phyloP scores from a whole-genome alignment of 2,329 filamentous ascomycete species.

The Corynespora cassiicola region DNA sequence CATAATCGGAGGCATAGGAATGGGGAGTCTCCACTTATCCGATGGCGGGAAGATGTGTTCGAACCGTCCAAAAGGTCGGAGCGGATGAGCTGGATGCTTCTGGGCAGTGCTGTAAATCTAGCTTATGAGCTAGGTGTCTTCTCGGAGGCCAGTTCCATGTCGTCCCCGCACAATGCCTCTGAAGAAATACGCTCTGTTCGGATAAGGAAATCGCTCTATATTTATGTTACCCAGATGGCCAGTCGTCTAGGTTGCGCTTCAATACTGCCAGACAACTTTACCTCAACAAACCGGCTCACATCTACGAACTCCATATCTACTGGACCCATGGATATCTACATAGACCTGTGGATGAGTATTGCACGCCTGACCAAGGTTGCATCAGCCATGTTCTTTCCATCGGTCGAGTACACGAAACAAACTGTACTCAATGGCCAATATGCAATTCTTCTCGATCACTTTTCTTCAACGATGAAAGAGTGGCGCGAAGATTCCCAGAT shows the following conservation, averaged over 20 bases:
- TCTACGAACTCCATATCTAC: no score
- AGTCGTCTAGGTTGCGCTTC: constrained; percentile 52
- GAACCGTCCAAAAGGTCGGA: constrained; percentile 55
- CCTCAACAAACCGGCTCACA: constrained; percentile 20
- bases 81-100: constrained; percentile 61
- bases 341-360: constrained; percentile 31
- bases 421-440: constrained; percentile 49
- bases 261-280: constrained; percentile 47
- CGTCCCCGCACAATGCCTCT: no score
- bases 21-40: constrained; percentile 1
- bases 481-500: constrained; percentile 28
- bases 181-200: background rate
- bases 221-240: constrained; percentile 53
- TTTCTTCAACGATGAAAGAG: constrained; percentile 28
- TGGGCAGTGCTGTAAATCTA: constrained; percentile 55
- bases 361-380: constrained; percentile 29
- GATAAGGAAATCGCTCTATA: constrained; percentile 11
- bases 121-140: constrained; percentile 55
- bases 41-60: constrained; percentile 55
- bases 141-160: constrained; percentile 43
- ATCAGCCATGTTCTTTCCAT: constrained; percentile 55
- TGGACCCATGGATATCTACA: no score
- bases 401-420: constrained; percentile 29
- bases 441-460: constrained; percentile 48
- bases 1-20: constrained; percentile 26